A percentile compares a stretch with the other conserved stretches of the same genome.
Conservation (phyloP, 306 rosid species). For the Sicyos baderoa region DNA sequence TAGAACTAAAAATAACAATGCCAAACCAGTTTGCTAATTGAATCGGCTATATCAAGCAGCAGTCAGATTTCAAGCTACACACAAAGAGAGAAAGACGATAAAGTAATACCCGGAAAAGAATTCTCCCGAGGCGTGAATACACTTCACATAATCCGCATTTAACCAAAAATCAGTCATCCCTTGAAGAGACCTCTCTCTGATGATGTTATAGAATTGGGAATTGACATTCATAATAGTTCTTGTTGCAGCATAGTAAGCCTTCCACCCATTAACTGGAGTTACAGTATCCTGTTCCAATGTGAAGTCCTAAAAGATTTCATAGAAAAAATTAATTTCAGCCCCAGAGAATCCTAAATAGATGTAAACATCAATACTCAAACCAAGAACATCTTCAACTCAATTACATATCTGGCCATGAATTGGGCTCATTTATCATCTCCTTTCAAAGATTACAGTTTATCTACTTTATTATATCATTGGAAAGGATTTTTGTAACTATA, state of each 20-base stretch:
- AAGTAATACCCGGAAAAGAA: conserved; percentile 70
- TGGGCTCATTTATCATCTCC: too few relatives aligned
- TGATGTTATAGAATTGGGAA: conserved; percentile 71
- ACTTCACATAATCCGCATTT: conserved; percentile 91
- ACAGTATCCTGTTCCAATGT: conserved; percentile 79
- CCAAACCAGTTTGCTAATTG: not conserved
- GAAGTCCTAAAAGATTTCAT: conserved; percentile 55
- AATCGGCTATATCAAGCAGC: not conserved
- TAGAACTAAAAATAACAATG: too few relatives aligned
- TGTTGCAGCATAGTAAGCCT: conserved; percentile 97
- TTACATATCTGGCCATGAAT: too few relatives aligned
- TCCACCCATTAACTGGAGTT: conserved; percentile 88
- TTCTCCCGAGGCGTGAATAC: conserved; percentile 87
- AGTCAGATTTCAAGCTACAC: not conserved
- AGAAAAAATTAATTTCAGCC: conserved; percentile 5
- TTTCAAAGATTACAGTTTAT: too few relatives aligned
- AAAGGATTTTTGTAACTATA: too few relatives aligned
- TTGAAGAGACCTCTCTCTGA: conserved; percentile 60
- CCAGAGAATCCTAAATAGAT: conserved; percentile 8
- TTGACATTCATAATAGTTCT: conserved; percentile 75
- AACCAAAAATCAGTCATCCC: conserved; percentile 93
- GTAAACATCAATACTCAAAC: not conserved
- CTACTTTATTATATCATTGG: too few relatives aligned
- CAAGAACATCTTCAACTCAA: too few relatives aligned
- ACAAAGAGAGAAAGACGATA: not conserved